These are phyloP conservation scores for Nicotiana attenuata DNA, from an alignment of 257 asterid genomes.

Conservation along the genomic window DNA sequence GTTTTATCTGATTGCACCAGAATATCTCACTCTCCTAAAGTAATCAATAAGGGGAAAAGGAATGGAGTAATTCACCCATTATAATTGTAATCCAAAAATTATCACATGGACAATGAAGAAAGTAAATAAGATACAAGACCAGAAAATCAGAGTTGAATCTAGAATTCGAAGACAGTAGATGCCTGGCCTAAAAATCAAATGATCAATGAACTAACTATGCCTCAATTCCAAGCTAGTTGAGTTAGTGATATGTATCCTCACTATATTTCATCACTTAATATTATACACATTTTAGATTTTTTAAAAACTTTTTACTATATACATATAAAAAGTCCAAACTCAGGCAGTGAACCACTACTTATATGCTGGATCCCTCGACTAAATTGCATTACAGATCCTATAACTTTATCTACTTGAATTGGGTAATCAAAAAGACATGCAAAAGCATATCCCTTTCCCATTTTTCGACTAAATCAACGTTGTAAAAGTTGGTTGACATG, in stretches of 20 bases:
- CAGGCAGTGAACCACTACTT: not conserved
- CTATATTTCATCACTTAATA: not conserved
- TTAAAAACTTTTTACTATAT: too few species aligned
- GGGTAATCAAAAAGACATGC: not conserved
- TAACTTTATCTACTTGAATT: not conserved
- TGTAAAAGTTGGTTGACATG: not conserved
- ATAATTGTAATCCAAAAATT: too few species aligned
- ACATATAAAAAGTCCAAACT: not conserved
- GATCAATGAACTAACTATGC: not conserved
- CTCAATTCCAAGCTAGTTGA: not conserved
- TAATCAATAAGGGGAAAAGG: not conserved
- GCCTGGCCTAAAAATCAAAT: too few species aligned
- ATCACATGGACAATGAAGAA: not conserved
- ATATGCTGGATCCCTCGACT: not conserved
- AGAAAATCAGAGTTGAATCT: too few species aligned
- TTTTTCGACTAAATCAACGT: not conserved
- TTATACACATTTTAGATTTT: too few species aligned
- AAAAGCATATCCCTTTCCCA: not conserved
- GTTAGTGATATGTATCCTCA: not conserved
- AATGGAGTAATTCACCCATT: not conserved
- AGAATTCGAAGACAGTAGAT: too few species aligned
- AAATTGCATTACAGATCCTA: not conserved
- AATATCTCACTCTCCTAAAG: not conserved
- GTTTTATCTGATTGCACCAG: too few species aligned
- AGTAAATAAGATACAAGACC: too few species aligned